Percentiles rank a stretch among this genome's conserved stretches.
Conservation (phyloP, 371 early-diverging fungal genomes). For the Mortierella sp. region DNA sequence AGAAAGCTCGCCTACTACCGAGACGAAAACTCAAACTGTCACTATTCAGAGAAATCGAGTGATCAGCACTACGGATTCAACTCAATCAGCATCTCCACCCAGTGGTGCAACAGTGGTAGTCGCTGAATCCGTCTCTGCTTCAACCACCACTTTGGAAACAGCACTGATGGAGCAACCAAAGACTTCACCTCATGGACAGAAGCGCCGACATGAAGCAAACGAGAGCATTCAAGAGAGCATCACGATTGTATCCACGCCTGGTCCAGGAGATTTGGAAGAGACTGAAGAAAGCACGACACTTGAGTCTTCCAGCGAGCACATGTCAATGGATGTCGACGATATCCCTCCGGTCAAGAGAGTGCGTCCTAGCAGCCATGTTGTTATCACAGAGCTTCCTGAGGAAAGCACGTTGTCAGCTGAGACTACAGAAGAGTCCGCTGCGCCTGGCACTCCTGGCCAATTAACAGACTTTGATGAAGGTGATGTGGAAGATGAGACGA, state of each 20-base stretch:
- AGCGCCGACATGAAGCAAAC: conserved; percentile 47
- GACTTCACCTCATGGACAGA: conserved; percentile 41
- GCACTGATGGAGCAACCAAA: neutral
- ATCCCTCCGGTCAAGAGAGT: conserved; percentile 45
- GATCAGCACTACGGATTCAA: conserved; percentile 13
- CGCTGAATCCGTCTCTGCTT: neutral
- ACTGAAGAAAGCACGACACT: conserved; percentile 28
- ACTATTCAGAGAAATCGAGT: conserved; percentile 28
- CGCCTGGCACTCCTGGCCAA: conserved; percentile 26
- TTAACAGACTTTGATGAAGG: conserved; percentile 39
- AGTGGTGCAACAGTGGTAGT: conserved; percentile 1
- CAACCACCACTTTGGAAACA: conserved; percentile 5
- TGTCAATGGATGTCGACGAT: conserved; percentile 52
- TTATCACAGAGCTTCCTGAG: conserved; percentile 32
- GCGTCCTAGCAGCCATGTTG: conserved; percentile 42
- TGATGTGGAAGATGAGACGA: conserved; percentile 32
- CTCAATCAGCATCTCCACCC: conserved; percentile 10
- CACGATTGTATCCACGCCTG: conserved; percentile 51
- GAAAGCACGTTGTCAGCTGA: conserved; percentile 14
- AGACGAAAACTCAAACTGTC: conserved; percentile 8
- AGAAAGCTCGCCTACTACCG: conserved; percentile 7
- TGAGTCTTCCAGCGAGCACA: conserved; percentile 17
- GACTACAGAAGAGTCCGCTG: conserved; percentile 4
- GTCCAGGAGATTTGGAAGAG: conserved; percentile 43
- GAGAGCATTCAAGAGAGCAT: conserved; percentile 45